These are phyloP conservation scores for Drechslera avenae DNA, from an alignment of 2,329 filamentous ascomycete species.

Conservation along the genomic window DNA sequence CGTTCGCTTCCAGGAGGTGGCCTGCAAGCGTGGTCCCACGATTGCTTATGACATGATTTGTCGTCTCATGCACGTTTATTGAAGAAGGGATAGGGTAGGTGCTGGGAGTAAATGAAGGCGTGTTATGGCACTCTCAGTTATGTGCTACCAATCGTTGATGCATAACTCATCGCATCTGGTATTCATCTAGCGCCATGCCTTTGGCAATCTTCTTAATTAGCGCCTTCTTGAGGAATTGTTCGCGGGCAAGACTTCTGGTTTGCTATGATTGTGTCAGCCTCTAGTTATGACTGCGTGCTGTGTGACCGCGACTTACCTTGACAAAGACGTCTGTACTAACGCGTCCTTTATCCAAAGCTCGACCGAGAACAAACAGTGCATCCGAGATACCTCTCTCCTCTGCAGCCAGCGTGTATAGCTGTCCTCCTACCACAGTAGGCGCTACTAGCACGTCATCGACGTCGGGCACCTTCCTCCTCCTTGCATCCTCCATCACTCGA, in stretches of 20 bases:
- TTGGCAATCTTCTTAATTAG: constrained; percentile 75
- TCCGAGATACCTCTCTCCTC: constrained; percentile 88
- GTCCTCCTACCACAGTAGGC: constrained; percentile 88
- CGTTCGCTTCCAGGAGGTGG: not conserved
- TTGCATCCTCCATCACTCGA: constrained; percentile 73
- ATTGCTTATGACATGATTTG: not conserved
- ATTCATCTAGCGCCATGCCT: constrained; percentile 70
- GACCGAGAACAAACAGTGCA: constrained; percentile 79
- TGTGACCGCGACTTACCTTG: constrained; percentile 57
- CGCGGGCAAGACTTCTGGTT: constrained; percentile 73
- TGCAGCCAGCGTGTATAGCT: constrained; percentile 85
- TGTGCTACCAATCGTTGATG: not conserved
- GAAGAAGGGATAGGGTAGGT: too few relatives aligned
- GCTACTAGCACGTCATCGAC: constrained; percentile 94
- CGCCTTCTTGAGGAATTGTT: constrained; percentile 85
- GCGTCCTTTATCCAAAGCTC: constrained; percentile 74
- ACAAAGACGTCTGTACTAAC: constrained; percentile 76
- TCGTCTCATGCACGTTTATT: too few relatives aligned
- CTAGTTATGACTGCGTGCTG: not conserved
- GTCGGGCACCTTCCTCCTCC: constrained; percentile 69
- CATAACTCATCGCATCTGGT: constrained; percentile 32
- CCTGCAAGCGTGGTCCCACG: not conserved
- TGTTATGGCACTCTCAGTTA: too few relatives aligned
- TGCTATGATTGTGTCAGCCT: constrained; percentile 44
- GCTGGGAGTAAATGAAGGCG: too few relatives aligned